Evolutionary conservation across 441 rosid genomes (phyloP), one percentile per base, ranked within the genome.

Genomic region (Omphalea diandra): DNA sequence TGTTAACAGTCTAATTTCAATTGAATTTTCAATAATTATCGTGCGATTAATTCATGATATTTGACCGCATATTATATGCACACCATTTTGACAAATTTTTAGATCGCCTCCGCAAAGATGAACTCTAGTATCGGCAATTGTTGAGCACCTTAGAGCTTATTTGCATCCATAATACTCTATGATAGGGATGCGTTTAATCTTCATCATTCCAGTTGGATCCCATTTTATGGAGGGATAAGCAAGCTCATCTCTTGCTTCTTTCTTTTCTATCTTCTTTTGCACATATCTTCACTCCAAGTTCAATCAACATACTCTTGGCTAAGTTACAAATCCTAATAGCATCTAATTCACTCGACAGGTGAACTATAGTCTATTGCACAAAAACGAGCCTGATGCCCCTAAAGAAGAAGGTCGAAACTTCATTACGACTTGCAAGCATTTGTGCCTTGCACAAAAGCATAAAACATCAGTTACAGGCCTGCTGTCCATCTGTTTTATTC

Each of bases 401-500:
- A 29, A 27, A 50, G 22, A 50, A 7, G 12, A 12, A 41, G 18
- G 46, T 67, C 35, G 40, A 56, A 57, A 54, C 65, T 63, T 75
- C 46, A 56, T 44, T 18, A n/a, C n/a, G 69, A 74, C 40, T 35
- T 47, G 40, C 71, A 65, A 65, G 75, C 80, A 24, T 69, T 57
- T 54, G 18, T 53, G 52, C 53, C 6, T 17, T 55, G 12, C 55
- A 22, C 29, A 68, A 49, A 40, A 50, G 49, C 29, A 7, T 66
- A 35, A n/a, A n/a, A n/a, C n/a, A n/a, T n/a, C 49, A 38, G 22
- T 58, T 27, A 7, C 74, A 67, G 56, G 69, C 57, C 57, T n/a
- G n/a, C 54, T 71, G 72, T 44, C 74, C 76, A 69, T 67, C n/a
- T n/a, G 46, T 55, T 73, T 78, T 66, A 66, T 81, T 80, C 43